phyloP scores from a whole-genome alignment of 2,329 filamentous ascomycete genomes.

The Ciborinia camelliae region DNA sequence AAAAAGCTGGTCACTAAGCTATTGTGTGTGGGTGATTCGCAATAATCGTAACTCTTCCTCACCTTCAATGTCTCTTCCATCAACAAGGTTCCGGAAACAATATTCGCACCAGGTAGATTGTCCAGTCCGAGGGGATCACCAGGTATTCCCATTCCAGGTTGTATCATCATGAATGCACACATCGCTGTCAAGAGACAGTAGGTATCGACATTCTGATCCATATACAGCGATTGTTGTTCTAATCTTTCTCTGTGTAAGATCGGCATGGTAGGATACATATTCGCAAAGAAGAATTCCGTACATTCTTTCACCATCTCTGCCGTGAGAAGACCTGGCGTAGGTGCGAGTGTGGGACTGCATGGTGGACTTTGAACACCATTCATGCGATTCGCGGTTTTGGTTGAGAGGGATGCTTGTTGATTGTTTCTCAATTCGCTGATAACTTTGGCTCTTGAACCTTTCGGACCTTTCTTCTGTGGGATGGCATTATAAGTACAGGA shows the following conservation, averaged over 20 bases:
- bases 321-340: slow-evolving; percentile 59
- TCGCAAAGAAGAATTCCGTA: slow-evolving; percentile 64
- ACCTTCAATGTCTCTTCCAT: slow-evolving; percentile 66
- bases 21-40: slow-evolving; percentile 54
- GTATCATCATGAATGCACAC: slow-evolving; percentile 65
- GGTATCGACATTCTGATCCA: slow-evolving; percentile 59
- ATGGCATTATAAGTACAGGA: slow-evolving; percentile 72
- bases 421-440: slow-evolving; percentile 70
- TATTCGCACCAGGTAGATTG: slow-evolving; percentile 52
- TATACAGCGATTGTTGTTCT: slow-evolving; percentile 56
- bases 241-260: slow-evolving; percentile 58
- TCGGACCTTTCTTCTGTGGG: slow-evolving; percentile 73
- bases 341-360: slow-evolving; percentile 47
- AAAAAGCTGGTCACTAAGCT: slow-evolving; percentile 74
- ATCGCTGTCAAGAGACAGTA: slow-evolving; percentile 64
- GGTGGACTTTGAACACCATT: slow-evolving; percentile 52
- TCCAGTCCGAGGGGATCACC: slow-evolving; percentile 56
- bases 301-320: slow-evolving; percentile 63
- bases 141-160: slow-evolving; percentile 63
- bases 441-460: slow-evolving; percentile 70
- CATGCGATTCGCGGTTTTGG: slow-evolving; percentile 58
- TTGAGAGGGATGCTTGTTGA: slow-evolving; percentile 62
- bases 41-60: slow-evolving; percentile 59
- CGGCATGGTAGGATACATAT: slow-evolving; percentile 62
- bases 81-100: slow-evolving; percentile 62